These are phyloP conservation scores for Amesomyces nigricolor DNA, from an alignment of 2,329 filamentous ascomycete genomes.

Conservation along the genomic window DNA sequence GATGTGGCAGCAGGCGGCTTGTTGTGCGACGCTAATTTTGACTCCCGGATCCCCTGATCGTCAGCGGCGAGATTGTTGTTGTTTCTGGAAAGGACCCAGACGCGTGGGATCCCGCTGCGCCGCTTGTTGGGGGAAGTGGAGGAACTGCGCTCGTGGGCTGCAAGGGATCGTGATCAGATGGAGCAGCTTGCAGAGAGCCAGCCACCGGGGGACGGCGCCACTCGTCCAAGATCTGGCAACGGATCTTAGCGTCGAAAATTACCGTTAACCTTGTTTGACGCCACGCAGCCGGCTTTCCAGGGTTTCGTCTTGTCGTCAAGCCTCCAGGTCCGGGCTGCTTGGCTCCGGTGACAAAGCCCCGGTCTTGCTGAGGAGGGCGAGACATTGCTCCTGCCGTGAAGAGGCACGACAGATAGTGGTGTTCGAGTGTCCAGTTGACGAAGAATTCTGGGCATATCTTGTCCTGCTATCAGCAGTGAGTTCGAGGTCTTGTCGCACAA, in stretches of 20 bases:
- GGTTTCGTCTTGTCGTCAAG: background rate
- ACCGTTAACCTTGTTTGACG: slow-evolving; percentile 21
- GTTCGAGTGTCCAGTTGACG: background rate
- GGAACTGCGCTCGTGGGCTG: background rate
- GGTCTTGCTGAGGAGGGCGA: no score
- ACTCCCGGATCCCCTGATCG: slow-evolving; percentile 7
- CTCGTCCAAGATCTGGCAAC: slow-evolving; percentile 13
- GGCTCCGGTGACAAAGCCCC: no score
- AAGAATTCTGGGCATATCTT: background rate
- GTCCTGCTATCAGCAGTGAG: background rate
- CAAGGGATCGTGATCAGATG: background rate
- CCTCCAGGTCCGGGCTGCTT: background rate
- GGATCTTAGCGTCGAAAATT: slow-evolving; percentile 13
- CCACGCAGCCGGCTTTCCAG: slow-evolving; percentile 9
- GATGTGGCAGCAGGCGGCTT: background rate
- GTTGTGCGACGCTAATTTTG: slow-evolving; percentile 10
- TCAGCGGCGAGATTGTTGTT: slow-evolving; percentile 16
- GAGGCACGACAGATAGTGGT: background rate
- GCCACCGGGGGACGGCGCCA: background rate
- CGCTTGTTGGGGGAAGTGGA: background rate
- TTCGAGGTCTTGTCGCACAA: background rate
- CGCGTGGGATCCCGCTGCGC: background rate
- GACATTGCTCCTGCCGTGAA: no score
- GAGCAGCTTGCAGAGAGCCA: background rate
- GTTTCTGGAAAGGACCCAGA: background rate